A percentile compares a stretch with the other conserved stretches of the same genome.
phyloP scores from a whole-genome alignment of 345 rosid species.

The Eucalyptus tenuipes region DNA sequence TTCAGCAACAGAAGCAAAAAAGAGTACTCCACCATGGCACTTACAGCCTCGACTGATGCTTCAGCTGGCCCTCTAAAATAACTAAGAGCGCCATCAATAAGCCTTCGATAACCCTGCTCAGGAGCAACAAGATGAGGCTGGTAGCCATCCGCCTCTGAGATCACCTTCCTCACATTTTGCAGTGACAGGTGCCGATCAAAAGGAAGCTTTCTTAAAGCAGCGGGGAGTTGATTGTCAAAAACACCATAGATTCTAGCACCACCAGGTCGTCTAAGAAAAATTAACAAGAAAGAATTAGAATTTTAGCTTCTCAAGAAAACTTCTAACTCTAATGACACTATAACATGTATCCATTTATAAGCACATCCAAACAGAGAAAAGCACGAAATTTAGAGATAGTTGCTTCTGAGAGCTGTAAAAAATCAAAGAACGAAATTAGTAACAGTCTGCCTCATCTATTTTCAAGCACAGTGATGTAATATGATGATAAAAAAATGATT shows the following conservation, averaged over 20 bases:
- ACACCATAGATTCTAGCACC: constrained; percentile 51
- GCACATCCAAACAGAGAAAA: not conserved
- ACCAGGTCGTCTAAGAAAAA: constrained; percentile 47
- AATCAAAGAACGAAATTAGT: not conserved
- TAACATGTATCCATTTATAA: not conserved
- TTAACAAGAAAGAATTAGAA: not conserved
- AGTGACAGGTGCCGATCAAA: constrained; percentile 49
- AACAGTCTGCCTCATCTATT: not conserved
- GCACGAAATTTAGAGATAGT: not conserved
- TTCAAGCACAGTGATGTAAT: not conserved
- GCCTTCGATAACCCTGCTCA: constrained; percentile 60
- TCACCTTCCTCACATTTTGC: constrained; percentile 49
- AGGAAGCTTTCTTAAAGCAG: constrained; percentile 59
- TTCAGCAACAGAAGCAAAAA: not conserved
- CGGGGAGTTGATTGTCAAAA: constrained; percentile 58
- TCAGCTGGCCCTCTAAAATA: constrained; percentile 64
- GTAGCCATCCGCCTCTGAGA: constrained; percentile 69
- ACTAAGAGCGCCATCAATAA: constrained; percentile 45
- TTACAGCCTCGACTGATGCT: constrained; percentile 72
- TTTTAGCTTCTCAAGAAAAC: not conserved
- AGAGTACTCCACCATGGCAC: not conserved
- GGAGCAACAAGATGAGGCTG: constrained; percentile 70
- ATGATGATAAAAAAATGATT: not conserved
- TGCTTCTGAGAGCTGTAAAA: not conserved
- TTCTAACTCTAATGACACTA: not conserved